A percentile compares a stretch with the other conserved stretches of the same genome.
Conservation (phyloP, 345 rosid species). For the Raphanus sativus region DNA sequence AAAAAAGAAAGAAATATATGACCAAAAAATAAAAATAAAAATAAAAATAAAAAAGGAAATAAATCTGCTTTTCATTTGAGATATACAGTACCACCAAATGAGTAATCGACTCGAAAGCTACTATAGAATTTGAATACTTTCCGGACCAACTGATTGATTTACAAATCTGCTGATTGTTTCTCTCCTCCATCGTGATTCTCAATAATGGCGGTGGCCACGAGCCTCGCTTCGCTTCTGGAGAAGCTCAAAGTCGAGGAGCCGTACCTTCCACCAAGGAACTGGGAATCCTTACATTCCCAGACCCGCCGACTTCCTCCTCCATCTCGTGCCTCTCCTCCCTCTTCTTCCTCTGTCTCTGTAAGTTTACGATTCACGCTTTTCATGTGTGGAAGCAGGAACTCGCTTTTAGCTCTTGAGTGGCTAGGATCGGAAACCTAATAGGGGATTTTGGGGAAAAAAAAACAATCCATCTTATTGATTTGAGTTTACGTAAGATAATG, state of each 20-base stretch:
- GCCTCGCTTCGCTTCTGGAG: conserved; percentile 61
- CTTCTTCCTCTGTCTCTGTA: conserved; percentile 74
- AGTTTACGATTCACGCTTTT: conserved; percentile 26
- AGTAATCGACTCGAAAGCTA: no score
- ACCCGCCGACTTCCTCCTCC: conserved; percentile 40
- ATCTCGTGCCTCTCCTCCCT: conserved; percentile 26
- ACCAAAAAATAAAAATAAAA: no score
- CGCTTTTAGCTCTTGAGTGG: not conserved
- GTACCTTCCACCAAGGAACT: conserved; percentile 75
- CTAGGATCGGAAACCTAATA: conserved; percentile 8
- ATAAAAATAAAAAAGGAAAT: no score
- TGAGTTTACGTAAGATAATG: not conserved
- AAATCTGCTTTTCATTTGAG: no score
- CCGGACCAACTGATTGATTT: not conserved
- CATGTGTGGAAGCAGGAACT: not conserved
- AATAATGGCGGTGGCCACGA: conserved; percentile 59
- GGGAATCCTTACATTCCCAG: conserved; percentile 77
- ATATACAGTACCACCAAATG: no score
- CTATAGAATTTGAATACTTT: no score
- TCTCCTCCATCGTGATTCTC: not conserved
- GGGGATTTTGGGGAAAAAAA: not conserved
- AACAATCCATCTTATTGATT: not conserved
- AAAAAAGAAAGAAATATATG: no score
- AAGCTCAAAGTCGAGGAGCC: conserved; percentile 76
- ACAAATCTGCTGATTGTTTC: not conserved